Conservation (phyloP, 1,139 yeast species). For the Scheffersomyces lignicola region DNA sequence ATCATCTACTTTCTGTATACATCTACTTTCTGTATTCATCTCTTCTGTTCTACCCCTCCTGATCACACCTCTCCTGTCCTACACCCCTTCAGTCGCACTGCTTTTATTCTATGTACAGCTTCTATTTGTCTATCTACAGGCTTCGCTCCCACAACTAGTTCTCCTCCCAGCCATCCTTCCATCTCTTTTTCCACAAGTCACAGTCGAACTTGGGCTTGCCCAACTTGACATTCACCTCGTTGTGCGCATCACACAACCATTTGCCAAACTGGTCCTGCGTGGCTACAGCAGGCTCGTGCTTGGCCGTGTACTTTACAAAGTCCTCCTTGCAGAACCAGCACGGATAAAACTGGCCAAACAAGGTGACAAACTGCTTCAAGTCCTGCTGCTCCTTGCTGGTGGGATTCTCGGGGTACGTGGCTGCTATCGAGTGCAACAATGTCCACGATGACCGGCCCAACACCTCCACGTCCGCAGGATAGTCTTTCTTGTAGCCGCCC, state of each 20-base stretch:
- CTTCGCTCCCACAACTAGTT: slow-evolving; percentile 3
- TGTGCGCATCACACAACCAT: slow-evolving; percentile 96
- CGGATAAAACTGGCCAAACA: slow-evolving; percentile 85
- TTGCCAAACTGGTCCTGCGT: slow-evolving; percentile 78
- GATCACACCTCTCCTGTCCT: not conserved
- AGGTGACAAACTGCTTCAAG: slow-evolving; percentile 63
- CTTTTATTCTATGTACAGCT: slow-evolving; percentile 1
- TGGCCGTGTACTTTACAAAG: slow-evolving; percentile 61
- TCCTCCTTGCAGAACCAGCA: slow-evolving; percentile 95
- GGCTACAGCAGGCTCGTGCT: slow-evolving; percentile 63
- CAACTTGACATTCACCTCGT: slow-evolving; percentile 78
- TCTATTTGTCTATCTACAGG: not conserved
- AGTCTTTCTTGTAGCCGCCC: slow-evolving; percentile 41
- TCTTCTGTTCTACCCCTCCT: too few species aligned
- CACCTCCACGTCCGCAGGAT: slow-evolving; percentile 85
- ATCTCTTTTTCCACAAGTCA: slow-evolving; percentile 84
- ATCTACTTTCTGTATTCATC: not conserved
- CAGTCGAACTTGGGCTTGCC: slow-evolving; percentile 89
- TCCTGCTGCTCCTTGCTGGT: slow-evolving; percentile 61
- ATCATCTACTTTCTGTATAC: too few species aligned
- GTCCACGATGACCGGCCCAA: slow-evolving; percentile 94
- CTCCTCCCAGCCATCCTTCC: slow-evolving; percentile 61
- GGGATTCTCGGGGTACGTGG: slow-evolving; percentile 79
- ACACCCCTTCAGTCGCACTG: not conserved
- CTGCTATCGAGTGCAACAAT: slow-evolving; percentile 85